Base-by-base conservation (phyloP, 2,329 filamentous ascomycete genomes). In the Blastomyces parvus region DNA sequence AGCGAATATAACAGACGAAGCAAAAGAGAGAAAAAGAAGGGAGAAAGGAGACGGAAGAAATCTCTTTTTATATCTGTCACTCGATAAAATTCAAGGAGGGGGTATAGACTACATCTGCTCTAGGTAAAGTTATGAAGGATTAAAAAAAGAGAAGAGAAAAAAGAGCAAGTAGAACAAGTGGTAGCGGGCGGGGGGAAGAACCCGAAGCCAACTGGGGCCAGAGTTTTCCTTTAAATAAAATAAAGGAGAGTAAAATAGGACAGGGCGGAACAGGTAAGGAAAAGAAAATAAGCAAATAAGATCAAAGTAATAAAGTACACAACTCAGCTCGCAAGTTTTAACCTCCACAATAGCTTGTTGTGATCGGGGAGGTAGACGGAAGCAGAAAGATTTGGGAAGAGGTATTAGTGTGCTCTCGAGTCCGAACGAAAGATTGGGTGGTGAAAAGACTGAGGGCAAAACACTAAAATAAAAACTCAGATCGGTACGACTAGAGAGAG, bases 81-180 rank as follows among this genome's bases (percentile, higher is more conserved):
- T 46, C 30, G 11, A 57, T 57, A 59, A 27, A 44, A 44, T 22
- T 46, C 42, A 50, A n/a, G n/a, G 33, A 5, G 14, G 44, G 59
- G 44, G 46, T 61, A 61, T 61, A 61, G 53, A 53, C 59, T 53
- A 61, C 59, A 61, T 61, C 59, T 33, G n/a, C 27, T 46, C n/a
- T 57, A 57, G 38, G 52, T 55, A 19, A 53, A 57, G 52, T 30
- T 27, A 53, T 22, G 13, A 17, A 58, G 55, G 22, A 8, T 42
- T 42, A 19, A 7, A 40, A 36, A 57, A 3, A n/a, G 14, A 57
- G 11, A 57, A 57, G n/a, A 22, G 1, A 50, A 60, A 36, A n/a
- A 11, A 17, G 13, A 52, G 30, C 25, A 40, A 25, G 5, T 5
- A 25, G 8, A 52, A 38, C 52, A 38, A 52, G 11, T 19, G 13